A percentile compares a stretch with the other conserved stretches of the same genome.
phyloP scores from a whole-genome alignment of 2,329 filamentous ascomycete genomes.

The Lasiodiplodia gonubiensis region DNA sequence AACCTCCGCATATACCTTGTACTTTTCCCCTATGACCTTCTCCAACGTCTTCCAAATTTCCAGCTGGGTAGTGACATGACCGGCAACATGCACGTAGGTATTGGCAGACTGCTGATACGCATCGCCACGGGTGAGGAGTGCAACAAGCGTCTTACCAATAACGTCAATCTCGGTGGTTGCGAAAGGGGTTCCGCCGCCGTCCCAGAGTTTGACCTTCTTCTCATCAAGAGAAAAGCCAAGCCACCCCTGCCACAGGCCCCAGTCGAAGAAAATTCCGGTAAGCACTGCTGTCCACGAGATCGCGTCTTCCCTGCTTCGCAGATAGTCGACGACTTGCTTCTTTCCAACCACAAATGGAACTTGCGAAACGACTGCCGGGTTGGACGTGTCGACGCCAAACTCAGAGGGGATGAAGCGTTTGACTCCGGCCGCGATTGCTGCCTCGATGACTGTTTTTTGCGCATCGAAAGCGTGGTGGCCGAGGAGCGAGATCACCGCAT shows the following conservation, averaged over 20 bases:
- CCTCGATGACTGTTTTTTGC: conserved; percentile 56
- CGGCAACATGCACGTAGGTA: conserved; percentile 63
- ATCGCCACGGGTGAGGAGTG: conserved; percentile 56
- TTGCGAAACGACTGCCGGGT: conserved; percentile 39
- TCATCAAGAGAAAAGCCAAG: conserved; percentile 58
- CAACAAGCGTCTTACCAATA: conserved; percentile 59
- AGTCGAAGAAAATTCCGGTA: conserved; percentile 67
- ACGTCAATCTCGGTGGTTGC: conserved; percentile 58
- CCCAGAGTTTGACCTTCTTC: conserved; percentile 61
- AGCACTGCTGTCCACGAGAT: conserved; percentile 66
- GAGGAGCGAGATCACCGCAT: conserved; percentile 60
- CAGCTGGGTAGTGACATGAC: conserved; percentile 64
- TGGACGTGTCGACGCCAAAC: conserved; percentile 55
- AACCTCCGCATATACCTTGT: not conserved
- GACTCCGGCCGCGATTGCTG: conserved; percentile 64
- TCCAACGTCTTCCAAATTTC: conserved; percentile 62
- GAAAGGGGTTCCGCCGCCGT: conserved; percentile 61
- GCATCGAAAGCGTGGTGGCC: conserved; percentile 44
- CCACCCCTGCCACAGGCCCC: conserved; percentile 57
- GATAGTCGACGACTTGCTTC: conserved; percentile 54
- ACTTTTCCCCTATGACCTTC: conserved; percentile 51
- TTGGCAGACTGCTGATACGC: conserved; percentile 53
- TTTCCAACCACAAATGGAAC: conserved; percentile 59
- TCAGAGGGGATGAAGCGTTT: conserved; percentile 68
- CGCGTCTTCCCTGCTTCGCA: conserved; percentile 48